phyloP scores from a whole-genome alignment of 148 eudicot species.

The Simmondsia chinensis region DNA sequence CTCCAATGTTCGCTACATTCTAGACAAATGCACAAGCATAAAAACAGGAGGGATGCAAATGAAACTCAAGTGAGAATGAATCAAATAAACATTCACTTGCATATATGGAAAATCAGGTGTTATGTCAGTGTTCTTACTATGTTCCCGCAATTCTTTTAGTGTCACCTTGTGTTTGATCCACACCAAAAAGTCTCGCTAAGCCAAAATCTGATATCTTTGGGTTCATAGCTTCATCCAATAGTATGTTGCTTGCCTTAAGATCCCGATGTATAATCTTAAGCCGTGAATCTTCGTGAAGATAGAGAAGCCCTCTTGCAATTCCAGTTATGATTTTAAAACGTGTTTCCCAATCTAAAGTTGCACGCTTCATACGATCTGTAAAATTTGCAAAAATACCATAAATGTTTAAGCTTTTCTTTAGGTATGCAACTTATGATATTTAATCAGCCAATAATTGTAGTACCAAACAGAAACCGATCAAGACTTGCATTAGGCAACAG shows the following conservation, averaged over 20 bases:
- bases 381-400: no score
- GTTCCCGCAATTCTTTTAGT: constrained; percentile 16
- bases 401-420: no score
- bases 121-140: constrained; percentile 10
- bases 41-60: neutral
- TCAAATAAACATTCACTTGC: no score
- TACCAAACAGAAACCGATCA: constrained; percentile 1
- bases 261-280: constrained; percentile 22
- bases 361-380: no score
- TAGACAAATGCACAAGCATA: neutral
- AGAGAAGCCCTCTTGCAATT: constrained; percentile 13
- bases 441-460: no score
- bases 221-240: constrained; percentile 20
- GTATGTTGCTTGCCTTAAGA: constrained; percentile 21
- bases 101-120: no score
- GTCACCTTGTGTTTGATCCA: constrained; percentile 17
- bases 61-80: neutral
- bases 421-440: no score
- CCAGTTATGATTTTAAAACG: constrained; percentile 8
- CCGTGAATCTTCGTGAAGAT: constrained; percentile 19
- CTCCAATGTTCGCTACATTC: no score
- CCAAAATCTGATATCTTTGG: constrained; percentile 28
- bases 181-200: constrained; percentile 21
- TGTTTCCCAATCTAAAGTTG: no score
- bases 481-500: constrained; percentile 9